Evolutionary conservation across 176 grass and related monocot species (phyloP).

Genomic region (Themeda triandra): DNA sequence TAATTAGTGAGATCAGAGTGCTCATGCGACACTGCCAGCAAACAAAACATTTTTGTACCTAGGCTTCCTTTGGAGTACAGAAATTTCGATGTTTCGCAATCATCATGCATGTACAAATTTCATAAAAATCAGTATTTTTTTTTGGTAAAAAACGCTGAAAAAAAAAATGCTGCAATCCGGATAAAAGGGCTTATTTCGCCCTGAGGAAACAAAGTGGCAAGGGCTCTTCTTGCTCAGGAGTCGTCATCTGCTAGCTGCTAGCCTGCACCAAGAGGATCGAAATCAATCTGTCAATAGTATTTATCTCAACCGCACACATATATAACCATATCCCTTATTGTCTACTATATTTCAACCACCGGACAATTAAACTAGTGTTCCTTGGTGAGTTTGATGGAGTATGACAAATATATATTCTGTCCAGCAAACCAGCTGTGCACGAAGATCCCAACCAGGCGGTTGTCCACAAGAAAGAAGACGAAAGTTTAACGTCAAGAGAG

Average conservation of each 20-base stretch:
- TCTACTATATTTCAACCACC: neutral
- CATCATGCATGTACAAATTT: neutral
- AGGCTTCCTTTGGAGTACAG: too few relatives aligned
- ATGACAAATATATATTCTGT: neutral
- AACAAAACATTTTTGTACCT: neutral
- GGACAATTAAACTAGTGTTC: neutral
- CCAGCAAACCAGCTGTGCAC: neutral
- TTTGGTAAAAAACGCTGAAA: too few relatives aligned
- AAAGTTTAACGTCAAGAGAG: neutral
- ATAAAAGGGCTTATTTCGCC: neutral
- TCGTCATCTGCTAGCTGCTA: neutral
- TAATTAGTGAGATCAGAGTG: neutral
- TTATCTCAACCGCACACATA: neutral
- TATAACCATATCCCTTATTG: neutral
- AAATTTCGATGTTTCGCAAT: neutral
- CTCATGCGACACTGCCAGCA: neutral
- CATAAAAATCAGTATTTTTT: neutral
- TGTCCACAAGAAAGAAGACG: neutral
- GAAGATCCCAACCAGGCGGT: neutral
- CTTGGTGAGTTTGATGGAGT: neutral
- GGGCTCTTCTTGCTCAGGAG: neutral
- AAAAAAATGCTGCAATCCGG: too few relatives aligned
- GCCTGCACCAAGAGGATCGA: neutral
- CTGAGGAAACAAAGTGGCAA: constrained; percentile 25
- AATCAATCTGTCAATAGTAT: neutral